Percentiles rank a stretch among this genome's conserved stretches.
Conservation (phyloP, 2,329 filamentous ascomycete species). For the Sarocladium oryzae region DNA sequence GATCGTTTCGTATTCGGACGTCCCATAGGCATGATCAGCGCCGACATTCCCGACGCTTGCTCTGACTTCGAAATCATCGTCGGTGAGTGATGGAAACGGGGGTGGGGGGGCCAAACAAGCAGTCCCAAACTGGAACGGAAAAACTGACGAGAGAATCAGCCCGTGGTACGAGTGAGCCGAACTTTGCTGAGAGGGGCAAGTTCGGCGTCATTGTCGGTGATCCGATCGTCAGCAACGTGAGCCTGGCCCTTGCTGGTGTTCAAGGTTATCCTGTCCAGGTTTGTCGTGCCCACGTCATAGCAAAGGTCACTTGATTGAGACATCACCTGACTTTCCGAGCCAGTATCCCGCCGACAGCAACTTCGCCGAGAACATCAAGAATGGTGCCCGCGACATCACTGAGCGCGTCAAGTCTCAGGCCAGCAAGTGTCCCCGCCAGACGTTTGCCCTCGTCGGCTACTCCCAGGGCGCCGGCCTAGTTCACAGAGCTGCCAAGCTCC, state of each 20-base stretch:
- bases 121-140: too few species aligned
- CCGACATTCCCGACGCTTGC: slow-evolving; percentile 11
- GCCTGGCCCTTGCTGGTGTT: slow-evolving; percentile 9
- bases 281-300: neutral
- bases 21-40: neutral
- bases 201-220: slow-evolving; percentile 14
- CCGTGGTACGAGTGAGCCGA: slow-evolving; percentile 12
- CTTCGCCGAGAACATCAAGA: slow-evolving; percentile 1
- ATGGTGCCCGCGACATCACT: slow-evolving; percentile 11
- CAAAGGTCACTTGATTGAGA: neutral
- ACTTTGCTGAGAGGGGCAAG: slow-evolving; percentile 12
- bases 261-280: slow-evolving; percentile 15
- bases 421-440: slow-evolving; percentile 11
- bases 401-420: slow-evolving; percentile 10
- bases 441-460: slow-evolving; percentile 14
- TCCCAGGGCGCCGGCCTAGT: slow-evolving; percentile 13
- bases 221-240: slow-evolving; percentile 13
- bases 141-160: neutral
- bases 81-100: too few species aligned
- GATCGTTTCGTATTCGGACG: slow-evolving; percentile 2
- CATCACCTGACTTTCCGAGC: too few species aligned
- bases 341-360: slow-evolving; percentile 12
- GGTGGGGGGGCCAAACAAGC: too few species aligned
- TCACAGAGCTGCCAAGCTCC: slow-evolving; percentile 7
- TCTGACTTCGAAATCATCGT: slow-evolving; percentile 12